Conservation (phyloP, 1,284 basidiomycete species). For the Sanghuangporus weigelae region DNA sequence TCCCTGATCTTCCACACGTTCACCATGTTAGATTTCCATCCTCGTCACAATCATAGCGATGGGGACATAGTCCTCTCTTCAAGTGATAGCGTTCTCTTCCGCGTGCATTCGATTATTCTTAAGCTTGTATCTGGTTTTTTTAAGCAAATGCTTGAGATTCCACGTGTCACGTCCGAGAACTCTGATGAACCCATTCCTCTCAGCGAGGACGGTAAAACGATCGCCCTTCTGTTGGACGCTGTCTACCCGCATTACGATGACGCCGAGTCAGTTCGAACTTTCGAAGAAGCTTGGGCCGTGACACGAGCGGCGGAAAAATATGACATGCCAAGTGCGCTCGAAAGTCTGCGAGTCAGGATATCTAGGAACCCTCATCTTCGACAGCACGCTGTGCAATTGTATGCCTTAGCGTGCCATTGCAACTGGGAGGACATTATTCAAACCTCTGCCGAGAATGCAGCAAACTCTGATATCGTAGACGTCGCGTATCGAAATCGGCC, state of each 20-base stretch:
- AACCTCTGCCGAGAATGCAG: too few relatives aligned
- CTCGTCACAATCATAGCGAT: slow-evolving; percentile 19
- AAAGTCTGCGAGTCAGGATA: not conserved
- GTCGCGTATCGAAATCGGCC: too few relatives aligned
- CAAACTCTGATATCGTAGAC: too few relatives aligned
- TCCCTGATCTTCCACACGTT: too few relatives aligned
- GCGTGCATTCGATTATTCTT: slow-evolving; percentile 12
- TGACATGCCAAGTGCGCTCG: slow-evolving; percentile 6
- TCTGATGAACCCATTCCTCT: slow-evolving; percentile 6
- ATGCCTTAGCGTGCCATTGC: slow-evolving; percentile 12
- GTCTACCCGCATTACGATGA: slow-evolving; percentile 3
- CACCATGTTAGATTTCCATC: not conserved
- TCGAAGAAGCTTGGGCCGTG: not conserved
- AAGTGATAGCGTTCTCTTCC: slow-evolving; percentile 7
- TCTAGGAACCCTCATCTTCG: not conserved
- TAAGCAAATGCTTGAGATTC: not conserved
- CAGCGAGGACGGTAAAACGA: not conserved
- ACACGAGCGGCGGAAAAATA: slow-evolving; percentile 15
- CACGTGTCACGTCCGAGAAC: not conserved
- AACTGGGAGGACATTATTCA: slow-evolving; percentile 6
- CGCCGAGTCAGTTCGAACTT: not conserved
- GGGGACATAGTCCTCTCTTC: slow-evolving; percentile 10
- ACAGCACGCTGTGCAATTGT: not conserved
- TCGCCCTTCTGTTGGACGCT: slow-evolving; percentile 2
- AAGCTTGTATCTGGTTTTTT: slow-evolving; percentile 11